A percentile compares a stretch with the other conserved stretches of the same genome.
Evolutionary conservation across 1,284 basidiomycete species (phyloP).

Genomic region (Fomitopsis schrenkii): DNA sequence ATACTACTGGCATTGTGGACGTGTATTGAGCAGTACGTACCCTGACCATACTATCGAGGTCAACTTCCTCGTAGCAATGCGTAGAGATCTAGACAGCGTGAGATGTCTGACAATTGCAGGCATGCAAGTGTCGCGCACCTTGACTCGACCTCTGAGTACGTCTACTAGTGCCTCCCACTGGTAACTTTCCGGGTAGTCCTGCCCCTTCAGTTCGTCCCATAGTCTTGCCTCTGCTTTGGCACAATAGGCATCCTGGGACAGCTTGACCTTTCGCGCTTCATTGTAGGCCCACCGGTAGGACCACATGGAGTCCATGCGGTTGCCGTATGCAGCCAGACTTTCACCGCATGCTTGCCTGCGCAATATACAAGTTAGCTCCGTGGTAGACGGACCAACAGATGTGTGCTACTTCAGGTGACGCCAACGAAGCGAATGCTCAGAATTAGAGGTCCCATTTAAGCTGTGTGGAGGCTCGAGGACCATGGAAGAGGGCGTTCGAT

Average conservation of each 20-base stretch:
- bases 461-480: slow-evolving; percentile 43
- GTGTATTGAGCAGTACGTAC: slow-evolving; percentile 34
- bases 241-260: slow-evolving; percentile 74
- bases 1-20: background rate
- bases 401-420: slow-evolving; percentile 37
- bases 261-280: slow-evolving; percentile 70
- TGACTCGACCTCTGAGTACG: slow-evolving; percentile 76
- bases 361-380: background rate
- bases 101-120: background rate
- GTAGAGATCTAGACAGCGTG: slow-evolving; percentile 56
- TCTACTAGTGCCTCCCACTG: slow-evolving; percentile 87
- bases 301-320: slow-evolving; percentile 65
- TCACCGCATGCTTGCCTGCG: slow-evolving; percentile 64
- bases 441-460: slow-evolving; percentile 30
- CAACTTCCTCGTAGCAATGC: slow-evolving; percentile 52
- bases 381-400: background rate
- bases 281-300: slow-evolving; percentile 58
- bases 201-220: slow-evolving; percentile 48
- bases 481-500: slow-evolving; percentile 41
- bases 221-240: slow-evolving; percentile 48
- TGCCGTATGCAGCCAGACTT: slow-evolving; percentile 34
- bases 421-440: slow-evolving; percentile 34
- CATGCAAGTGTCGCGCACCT: slow-evolving; percentile 34
- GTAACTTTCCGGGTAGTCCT: slow-evolving; percentile 74
- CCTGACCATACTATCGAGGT: slow-evolving; percentile 54